A percentile compares a stretch with the other conserved stretches of the same genome.
phyloP scores from a whole-genome alignment of 345 rosid species.

The Citrus reticulata region DNA sequence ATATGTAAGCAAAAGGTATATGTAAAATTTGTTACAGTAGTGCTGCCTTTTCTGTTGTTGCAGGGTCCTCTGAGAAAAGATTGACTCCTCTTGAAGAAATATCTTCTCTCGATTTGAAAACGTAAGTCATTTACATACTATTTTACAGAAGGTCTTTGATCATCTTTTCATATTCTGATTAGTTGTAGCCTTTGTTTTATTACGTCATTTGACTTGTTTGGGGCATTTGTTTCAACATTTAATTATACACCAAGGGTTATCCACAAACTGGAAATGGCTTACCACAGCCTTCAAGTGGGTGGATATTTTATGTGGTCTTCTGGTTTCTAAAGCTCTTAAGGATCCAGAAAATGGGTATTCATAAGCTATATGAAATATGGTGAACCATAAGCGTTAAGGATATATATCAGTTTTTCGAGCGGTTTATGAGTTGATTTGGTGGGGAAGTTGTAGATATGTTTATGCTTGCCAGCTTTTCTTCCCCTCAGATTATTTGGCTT shows the following conservation, averaged over 20 bases:
- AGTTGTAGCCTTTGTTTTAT: neutral
- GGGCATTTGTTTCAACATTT: neutral
- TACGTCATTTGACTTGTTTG: neutral
- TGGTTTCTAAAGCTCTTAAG: neutral
- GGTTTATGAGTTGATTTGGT: neutral
- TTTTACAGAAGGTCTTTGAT: neutral
- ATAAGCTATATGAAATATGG: neutral
- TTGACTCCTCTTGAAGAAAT: slow-evolving; percentile 60
- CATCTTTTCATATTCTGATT: neutral
- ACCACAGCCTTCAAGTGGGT: neutral
- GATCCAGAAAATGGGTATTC: neutral
- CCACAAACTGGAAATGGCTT: neutral
- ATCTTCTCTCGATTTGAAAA: slow-evolving; percentile 60
- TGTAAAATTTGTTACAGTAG: neutral
- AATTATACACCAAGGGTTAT: neutral
- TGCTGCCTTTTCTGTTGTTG: slow-evolving; percentile 16
- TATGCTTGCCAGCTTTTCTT: neutral
- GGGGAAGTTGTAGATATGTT: neutral
- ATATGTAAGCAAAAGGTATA: neutral
- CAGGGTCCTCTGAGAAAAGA: slow-evolving; percentile 60
- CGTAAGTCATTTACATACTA: slow-evolving; percentile 43
- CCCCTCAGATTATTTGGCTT: neutral
- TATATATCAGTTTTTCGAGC: neutral
- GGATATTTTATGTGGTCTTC: neutral
- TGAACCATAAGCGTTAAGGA: neutral